Evolutionary conservation across 768 basidiomycete species (phyloP), one percentile per base, ranked within the genome.

Genomic region (Panaeolus cyanescens): DNA sequence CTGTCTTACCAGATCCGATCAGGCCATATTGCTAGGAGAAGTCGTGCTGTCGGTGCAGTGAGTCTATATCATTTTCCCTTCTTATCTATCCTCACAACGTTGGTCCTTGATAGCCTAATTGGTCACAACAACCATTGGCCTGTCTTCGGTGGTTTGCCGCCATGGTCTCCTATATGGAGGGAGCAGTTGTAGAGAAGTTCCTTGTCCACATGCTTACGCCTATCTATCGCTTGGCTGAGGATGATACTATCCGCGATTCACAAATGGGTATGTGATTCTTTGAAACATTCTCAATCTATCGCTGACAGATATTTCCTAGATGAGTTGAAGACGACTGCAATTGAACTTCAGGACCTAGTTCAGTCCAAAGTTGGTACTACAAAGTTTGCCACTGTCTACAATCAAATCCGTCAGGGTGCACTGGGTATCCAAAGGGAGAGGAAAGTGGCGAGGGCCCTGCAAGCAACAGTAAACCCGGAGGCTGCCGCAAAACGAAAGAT

Each of bases 71-170:
- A 2, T n/a, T 19, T 12, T 59, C 58, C 19, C 54, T 57, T 58
- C 25, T 8, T 57, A 31, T 34, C 45, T 28, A 32, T 60, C n/a
- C 54, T 64, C 3, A n/a, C n/a, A 33, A 54, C 22, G 68, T 53
- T 64, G 54, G 53, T 30, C 36, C 32, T 20, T 15, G 54, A 15
- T 68, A 97, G 93, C 75, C 79, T 0, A 90, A 89, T 68, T 99
- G 96, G 95, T 80, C 86, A 4, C 84, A 90, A 30, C 91, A 94
- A 60, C 91, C 95, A 0, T 74, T 90, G 1, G 85, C 93, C 0
- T 85, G 90, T 39, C 72, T 99, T 45, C 89, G 92, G 15, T 97
- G 95, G 90, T 97, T 99, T 67, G 97, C 95, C 0, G 96, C 95
- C 0, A 94, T 97, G 87, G 76, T 86, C 2, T 86, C 90, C 2